Percentiles rank a stretch among this genome's conserved stretches.
Conservation (phyloP, 371 early-diverging fungal genomes). For the Mortierella sp. region DNA sequence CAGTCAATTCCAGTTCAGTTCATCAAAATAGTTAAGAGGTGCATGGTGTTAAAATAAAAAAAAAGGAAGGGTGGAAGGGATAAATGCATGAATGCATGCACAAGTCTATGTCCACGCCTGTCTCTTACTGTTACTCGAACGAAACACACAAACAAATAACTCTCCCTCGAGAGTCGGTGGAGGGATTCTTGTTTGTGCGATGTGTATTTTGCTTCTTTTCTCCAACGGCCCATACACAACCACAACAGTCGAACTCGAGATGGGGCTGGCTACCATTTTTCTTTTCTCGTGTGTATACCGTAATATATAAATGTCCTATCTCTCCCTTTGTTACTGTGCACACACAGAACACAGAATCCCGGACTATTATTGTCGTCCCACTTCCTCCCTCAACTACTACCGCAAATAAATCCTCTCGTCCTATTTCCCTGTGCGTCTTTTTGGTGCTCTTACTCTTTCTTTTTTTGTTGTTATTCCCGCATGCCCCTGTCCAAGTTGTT, state of each 20-base stretch:
- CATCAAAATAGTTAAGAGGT: background rate
- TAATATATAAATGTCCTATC: too few relatives aligned
- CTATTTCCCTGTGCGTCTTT: constrained; percentile 2
- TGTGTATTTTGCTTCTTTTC: background rate
- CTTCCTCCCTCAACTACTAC: background rate
- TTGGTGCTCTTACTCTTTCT: background rate
- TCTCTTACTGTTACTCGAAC: background rate
- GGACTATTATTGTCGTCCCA: background rate
- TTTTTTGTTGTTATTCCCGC: background rate
- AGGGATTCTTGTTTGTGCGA: background rate
- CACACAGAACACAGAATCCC: background rate
- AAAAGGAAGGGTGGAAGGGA: background rate
- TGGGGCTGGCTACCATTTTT: too few relatives aligned
- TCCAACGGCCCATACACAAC: too few relatives aligned
- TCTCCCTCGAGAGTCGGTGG: constrained; percentile 2
- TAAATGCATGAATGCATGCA: constrained; percentile 12
- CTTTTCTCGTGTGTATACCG: too few relatives aligned
- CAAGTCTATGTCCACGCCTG: background rate
- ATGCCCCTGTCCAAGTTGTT: constrained; percentile 8
- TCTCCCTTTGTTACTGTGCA: too few relatives aligned
- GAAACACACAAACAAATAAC: background rate
- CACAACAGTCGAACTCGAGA: too few relatives aligned
- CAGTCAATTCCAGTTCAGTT: background rate
- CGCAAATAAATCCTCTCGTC: background rate
- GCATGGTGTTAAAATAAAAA: background rate